Evolutionary conservation across 371 early-diverging fungal genomes (phyloP).

Genomic region (Mucor racemosus): DNA sequence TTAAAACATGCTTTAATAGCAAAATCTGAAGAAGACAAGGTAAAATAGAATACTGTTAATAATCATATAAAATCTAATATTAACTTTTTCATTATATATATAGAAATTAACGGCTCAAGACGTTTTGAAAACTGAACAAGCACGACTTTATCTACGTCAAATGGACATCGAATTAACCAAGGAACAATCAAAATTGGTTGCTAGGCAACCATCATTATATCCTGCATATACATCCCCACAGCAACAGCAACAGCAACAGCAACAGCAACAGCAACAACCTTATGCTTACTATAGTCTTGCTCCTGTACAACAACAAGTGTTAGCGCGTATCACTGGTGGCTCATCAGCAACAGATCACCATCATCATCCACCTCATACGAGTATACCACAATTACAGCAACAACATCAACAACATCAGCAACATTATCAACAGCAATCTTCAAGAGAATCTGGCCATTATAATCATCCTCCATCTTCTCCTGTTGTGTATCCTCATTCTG

Average conservation of each 20-base stretch:
- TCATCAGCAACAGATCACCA: constrained; percentile 4
- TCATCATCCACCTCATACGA: background rate
- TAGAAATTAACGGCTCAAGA: constrained; percentile 48
- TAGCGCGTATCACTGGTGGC: constrained; percentile 43
- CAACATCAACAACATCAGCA: background rate
- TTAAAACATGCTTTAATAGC: constrained; percentile 50
- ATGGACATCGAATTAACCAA: constrained; percentile 43
- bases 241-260: background rate
- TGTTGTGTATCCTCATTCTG: constrained; percentile 43
- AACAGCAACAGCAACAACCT: background rate
- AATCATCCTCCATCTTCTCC: constrained; percentile 25
- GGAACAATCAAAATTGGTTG: constrained; percentile 27
- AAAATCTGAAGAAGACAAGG: constrained; percentile 61
- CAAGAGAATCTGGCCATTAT: background rate
- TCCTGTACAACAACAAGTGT: constrained; percentile 37
- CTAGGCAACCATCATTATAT: constrained; percentile 1
- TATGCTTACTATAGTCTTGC: constrained; percentile 8
- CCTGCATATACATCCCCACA: background rate
- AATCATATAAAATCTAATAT: background rate
- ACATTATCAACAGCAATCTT: background rate
- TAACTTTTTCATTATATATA: background rate
- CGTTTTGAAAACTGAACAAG: constrained; percentile 41
- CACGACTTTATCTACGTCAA: constrained; percentile 38
- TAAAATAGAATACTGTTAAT: constrained; percentile 8
- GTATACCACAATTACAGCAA: background rate